A percentile compares a stretch with the other conserved stretches of the same genome.
phyloP scores from a whole-genome alignment of 2,329 filamentous ascomycete species.

The Aciculosporium take region DNA sequence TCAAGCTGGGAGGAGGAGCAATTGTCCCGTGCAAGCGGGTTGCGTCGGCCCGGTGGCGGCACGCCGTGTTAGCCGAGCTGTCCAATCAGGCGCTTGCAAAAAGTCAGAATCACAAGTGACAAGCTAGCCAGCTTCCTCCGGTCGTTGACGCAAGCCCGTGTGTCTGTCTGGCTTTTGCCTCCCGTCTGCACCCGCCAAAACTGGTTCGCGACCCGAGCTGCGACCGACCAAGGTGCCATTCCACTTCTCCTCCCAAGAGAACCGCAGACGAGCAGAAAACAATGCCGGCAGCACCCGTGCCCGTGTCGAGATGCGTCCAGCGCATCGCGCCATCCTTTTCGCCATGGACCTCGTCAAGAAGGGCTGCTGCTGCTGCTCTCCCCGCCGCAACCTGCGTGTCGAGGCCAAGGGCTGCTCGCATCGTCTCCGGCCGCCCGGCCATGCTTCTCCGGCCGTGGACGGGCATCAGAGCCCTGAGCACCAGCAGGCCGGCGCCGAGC shows the following conservation, averaged over 20 bases:
- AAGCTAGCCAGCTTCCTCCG: neutral
- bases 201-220: neutral
- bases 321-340: slow-evolving; percentile 21
- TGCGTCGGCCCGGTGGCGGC: slow-evolving; percentile 1
- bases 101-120: slow-evolving; percentile 3
- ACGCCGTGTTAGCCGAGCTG: neutral
- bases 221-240: neutral
- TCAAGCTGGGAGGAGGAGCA: neutral
- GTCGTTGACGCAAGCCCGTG: too few species aligned
- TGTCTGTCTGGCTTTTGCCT: neutral
- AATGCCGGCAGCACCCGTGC: slow-evolving; percentile 22
- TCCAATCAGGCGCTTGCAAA: slow-evolving; percentile 6
- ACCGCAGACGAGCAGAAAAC: slow-evolving; percentile 13
- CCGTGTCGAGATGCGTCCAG: slow-evolving; percentile 25
- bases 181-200: too few species aligned
- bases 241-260: neutral
- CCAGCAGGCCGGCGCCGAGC: slow-evolving; percentile 14
- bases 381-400: slow-evolving; percentile 10
- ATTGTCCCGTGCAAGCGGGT: neutral
- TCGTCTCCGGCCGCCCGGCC: slow-evolving; percentile 9
- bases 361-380: slow-evolving; percentile 7
- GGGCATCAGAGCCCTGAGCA: slow-evolving; percentile 23
- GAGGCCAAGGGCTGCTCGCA: slow-evolving; percentile 7
- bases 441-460: slow-evolving; percentile 10
- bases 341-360: slow-evolving; percentile 15